These are phyloP conservation scores for Fusarium brachygibbosum DNA, from an alignment of 2,329 filamentous ascomycete species.

Conservation along the genomic window DNA sequence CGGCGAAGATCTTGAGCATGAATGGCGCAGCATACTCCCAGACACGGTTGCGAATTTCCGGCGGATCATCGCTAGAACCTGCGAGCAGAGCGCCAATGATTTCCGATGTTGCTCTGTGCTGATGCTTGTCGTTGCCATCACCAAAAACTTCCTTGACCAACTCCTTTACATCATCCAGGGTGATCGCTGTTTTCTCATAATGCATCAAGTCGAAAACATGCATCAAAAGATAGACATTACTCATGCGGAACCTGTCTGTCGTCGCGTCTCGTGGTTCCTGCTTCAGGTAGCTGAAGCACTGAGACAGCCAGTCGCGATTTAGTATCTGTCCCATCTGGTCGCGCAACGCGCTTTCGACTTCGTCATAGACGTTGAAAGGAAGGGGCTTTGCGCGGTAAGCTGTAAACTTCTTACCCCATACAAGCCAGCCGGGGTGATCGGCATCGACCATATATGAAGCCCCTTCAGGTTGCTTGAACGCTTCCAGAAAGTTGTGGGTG, in stretches of 20 bases:
- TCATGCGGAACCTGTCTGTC: constrained; percentile 90
- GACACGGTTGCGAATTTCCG: constrained; percentile 78
- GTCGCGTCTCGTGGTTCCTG: constrained; percentile 89
- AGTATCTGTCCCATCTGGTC: constrained; percentile 84
- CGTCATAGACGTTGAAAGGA: constrained; percentile 81
- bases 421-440: constrained; percentile 95
- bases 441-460: constrained; percentile 91
- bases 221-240: constrained; percentile 86
- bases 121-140: constrained; percentile 96
- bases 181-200: constrained; percentile 80
- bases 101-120: constrained; percentile 94
- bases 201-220: constrained; percentile 93
- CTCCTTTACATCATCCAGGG: constrained; percentile 89
- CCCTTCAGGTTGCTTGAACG: constrained; percentile 75
- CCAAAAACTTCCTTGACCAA: constrained; percentile 83
- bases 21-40: constrained; percentile 95
- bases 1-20: constrained; percentile 86
- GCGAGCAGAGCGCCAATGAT: constrained; percentile 89
- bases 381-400: constrained; percentile 80
- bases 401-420: constrained; percentile 90
- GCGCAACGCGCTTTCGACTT: constrained; percentile 79
- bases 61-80: constrained; percentile 82
- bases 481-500: constrained; percentile 81
- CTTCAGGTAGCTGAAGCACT: constrained; percentile 93
- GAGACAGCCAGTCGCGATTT: constrained; percentile 86